Evolutionary conservation across 371 early-diverging fungal species (phyloP).

Genomic region (Mucor ambiguus): DNA sequence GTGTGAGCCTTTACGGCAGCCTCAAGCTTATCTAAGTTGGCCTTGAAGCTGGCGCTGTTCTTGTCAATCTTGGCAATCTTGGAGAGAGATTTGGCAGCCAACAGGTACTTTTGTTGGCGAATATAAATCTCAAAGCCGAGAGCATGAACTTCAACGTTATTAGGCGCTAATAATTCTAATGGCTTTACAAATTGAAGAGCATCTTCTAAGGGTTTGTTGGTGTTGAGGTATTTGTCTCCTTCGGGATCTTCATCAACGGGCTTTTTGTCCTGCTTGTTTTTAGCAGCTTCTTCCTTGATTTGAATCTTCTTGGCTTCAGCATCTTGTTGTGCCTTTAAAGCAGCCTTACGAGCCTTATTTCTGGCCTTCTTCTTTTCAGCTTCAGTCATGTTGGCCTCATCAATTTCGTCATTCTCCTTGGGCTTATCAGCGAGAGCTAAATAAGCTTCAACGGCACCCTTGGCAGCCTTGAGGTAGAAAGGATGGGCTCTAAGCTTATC

Average conservation of each 20-base stretch:
- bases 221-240: slow-evolving; percentile 64
- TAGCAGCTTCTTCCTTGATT: slow-evolving; percentile 39
- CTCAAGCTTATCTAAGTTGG: slow-evolving; percentile 58
- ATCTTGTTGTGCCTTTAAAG: slow-evolving; percentile 49
- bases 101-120: slow-evolving; percentile 77
- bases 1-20: slow-evolving; percentile 39
- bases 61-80: slow-evolving; percentile 58
- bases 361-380: slow-evolving; percentile 65
- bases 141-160: slow-evolving; percentile 64
- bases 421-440: slow-evolving; percentile 70
- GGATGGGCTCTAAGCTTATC: slow-evolving; percentile 73
- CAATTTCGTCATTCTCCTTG: slow-evolving; percentile 36
- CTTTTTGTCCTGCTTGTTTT: slow-evolving; percentile 53
- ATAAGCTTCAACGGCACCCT: slow-evolving; percentile 74
- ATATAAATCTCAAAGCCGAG: slow-evolving; percentile 79
- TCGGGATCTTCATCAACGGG: slow-evolving; percentile 69
- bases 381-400: slow-evolving; percentile 61
- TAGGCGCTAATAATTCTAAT: slow-evolving; percentile 60
- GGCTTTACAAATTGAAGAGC: slow-evolving; percentile 79
- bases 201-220: slow-evolving; percentile 70
- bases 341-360: slow-evolving; percentile 60
- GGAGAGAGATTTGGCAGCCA: slow-evolving; percentile 72
- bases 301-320: slow-evolving; percentile 44
- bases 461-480: slow-evolving; percentile 77
- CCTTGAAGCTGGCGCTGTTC: slow-evolving; percentile 49